Conservation (phyloP, 2,329 filamentous ascomycete species). For the Ophidiomyces ophidiicola region DNA sequence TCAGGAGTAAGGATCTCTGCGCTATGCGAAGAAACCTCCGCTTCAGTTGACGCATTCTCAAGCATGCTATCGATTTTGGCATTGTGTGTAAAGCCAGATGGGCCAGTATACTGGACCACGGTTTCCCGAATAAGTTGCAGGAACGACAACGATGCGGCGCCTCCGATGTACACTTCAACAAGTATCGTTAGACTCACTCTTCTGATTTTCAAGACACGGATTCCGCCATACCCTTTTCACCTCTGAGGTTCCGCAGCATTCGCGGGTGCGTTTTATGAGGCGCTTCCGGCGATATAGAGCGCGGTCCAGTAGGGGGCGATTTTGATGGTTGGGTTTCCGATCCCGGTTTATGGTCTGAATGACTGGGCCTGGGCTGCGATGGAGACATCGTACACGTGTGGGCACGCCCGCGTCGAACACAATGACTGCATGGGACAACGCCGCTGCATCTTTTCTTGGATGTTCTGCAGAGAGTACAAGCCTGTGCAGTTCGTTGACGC, state of each 20-base stretch:
- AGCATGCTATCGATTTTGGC: slow-evolving; percentile 43
- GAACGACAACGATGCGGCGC: slow-evolving; percentile 45
- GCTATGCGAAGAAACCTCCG: slow-evolving; percentile 12
- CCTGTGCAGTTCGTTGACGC: slow-evolving; percentile 39
- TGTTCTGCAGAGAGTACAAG: slow-evolving; percentile 38
- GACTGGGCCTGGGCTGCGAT: slow-evolving; percentile 8
- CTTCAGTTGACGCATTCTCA: slow-evolving; percentile 32
- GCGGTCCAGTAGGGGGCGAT: slow-evolving; percentile 5
- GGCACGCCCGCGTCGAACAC: slow-evolving; percentile 34
- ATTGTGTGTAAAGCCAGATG: slow-evolving; percentile 43
- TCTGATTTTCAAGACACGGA: background rate
- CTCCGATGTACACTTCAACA: slow-evolving; percentile 38
- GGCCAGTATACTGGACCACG: slow-evolving; percentile 41
- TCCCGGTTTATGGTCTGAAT: background rate
- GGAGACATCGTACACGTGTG: slow-evolving; percentile 27
- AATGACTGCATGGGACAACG: slow-evolving; percentile 39
- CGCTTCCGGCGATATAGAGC: slow-evolving; percentile 21
- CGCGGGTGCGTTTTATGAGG: slow-evolving; percentile 24
- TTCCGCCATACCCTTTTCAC: slow-evolving; percentile 37
- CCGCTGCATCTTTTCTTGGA: slow-evolving; percentile 44
- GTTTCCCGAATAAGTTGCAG: slow-evolving; percentile 42
- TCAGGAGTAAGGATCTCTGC: background rate
- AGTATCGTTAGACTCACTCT: slow-evolving; percentile 1
- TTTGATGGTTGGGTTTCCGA: background rate
- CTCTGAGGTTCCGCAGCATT: slow-evolving; percentile 35